Conservation (phyloP, 345 rosid species). For the Moricandia arvensis region DNA sequence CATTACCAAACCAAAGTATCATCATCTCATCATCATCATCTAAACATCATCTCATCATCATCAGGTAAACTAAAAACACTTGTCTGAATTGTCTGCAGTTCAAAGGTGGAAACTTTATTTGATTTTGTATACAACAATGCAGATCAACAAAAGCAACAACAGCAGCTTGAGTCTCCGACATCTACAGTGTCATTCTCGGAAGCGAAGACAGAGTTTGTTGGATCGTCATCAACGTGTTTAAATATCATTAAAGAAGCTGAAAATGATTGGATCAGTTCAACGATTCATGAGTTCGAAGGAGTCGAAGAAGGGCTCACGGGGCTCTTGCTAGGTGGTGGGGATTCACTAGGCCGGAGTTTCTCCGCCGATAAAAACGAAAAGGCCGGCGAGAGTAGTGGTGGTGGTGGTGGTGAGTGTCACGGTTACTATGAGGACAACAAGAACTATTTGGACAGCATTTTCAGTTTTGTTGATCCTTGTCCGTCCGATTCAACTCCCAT, state of each 20-base stretch:
- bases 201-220: constrained; percentile 53
- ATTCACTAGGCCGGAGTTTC: constrained; percentile 32
- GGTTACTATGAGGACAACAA: constrained; percentile 71
- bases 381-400: constrained; percentile 20
- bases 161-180: constrained; percentile 66
- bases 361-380: constrained; percentile 29
- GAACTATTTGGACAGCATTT: constrained; percentile 88
- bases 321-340: constrained; percentile 63
- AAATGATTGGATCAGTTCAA: constrained; percentile 52
- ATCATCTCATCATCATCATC: neutral
- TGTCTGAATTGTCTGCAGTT: neutral
- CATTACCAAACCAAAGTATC: constrained; percentile 35
- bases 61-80: neutral
- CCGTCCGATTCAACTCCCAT: constrained; percentile 61
- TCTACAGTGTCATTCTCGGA: constrained; percentile 81
- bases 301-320: constrained; percentile 78
- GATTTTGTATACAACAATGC: constrained; percentile 14
- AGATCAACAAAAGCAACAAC: constrained; percentile 31
- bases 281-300: constrained; percentile 28
- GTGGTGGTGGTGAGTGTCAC: constrained; percentile 24
- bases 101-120: neutral
- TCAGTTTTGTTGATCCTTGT: constrained; percentile 80
- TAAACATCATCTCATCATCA: constrained; percentile 5
- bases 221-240: constrained; percentile 31
- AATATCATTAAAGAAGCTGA: constrained; percentile 58